These are phyloP conservation scores for Serendipita indica DNA, from an alignment of 768 basidiomycete species.

Conservation along the genomic window DNA sequence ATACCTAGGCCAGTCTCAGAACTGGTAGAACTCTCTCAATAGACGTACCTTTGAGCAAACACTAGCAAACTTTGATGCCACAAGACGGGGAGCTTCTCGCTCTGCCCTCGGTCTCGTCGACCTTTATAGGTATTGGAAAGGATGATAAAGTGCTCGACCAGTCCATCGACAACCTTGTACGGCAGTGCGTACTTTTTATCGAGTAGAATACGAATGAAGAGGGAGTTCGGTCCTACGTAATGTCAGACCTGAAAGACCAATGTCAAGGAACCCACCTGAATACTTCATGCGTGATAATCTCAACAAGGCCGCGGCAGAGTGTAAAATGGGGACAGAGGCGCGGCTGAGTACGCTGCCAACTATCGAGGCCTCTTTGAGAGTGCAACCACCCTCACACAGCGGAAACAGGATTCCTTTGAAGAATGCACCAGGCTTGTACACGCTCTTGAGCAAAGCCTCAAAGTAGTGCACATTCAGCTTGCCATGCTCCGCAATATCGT, in stretches of 20 bases:
- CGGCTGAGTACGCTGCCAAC: slow-evolving; percentile 81
- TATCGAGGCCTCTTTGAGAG: slow-evolving; percentile 88
- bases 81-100: slow-evolving; percentile 80
- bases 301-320: slow-evolving; percentile 87
- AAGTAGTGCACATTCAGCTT: slow-evolving; percentile 91
- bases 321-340: slow-evolving; percentile 89
- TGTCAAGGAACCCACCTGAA: slow-evolving; percentile 37
- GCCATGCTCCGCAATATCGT: slow-evolving; percentile 63
- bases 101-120: slow-evolving; percentile 48
- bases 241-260: not conserved
- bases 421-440: slow-evolving; percentile 96
- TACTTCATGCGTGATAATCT: slow-evolving; percentile 96
- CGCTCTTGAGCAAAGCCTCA: slow-evolving; percentile 74
- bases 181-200: slow-evolving; percentile 98
- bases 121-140: slow-evolving; percentile 78
- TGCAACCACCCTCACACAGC: slow-evolving; percentile 77
- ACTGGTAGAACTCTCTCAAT: slow-evolving; percentile 7
- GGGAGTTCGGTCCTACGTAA: slow-evolving; percentile 63
- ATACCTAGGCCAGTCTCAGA: slow-evolving; percentile 39
- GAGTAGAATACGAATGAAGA: slow-evolving; percentile 90
- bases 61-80: slow-evolving; percentile 97
- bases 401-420: slow-evolving; percentile 98
- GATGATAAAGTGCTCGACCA: slow-evolving; percentile 96
- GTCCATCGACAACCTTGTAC: slow-evolving; percentile 92
- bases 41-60: slow-evolving; percentile 70